Evolutionary conservation across 2,329 filamentous ascomycete species (phyloP).

Genomic region (Hypoxylon sp.): DNA sequence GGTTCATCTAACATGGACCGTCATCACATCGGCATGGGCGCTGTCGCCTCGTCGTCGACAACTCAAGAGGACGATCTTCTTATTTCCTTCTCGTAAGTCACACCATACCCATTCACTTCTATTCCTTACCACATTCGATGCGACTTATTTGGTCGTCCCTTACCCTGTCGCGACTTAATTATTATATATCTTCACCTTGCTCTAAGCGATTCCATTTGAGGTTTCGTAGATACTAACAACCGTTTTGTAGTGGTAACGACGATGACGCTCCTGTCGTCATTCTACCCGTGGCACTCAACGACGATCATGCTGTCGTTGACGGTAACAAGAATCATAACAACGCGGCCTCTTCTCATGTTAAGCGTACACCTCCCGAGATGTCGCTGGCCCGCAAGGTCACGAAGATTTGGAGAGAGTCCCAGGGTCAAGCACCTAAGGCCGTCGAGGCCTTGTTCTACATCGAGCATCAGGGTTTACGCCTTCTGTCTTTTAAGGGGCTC

Average conservation of each 20-base stretch:
- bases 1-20: no score
- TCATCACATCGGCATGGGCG: no score
- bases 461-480: neutral
- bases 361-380: neutral
- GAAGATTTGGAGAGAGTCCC: neutral
- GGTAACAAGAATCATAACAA: neutral
- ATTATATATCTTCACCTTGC: neutral
- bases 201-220: neutral
- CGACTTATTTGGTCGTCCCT: neutral
- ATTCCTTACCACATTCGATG: neutral
- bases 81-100: no score
- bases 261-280: neutral
- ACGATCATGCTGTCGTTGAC: neutral
- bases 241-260: neutral
- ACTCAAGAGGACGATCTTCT: no score
- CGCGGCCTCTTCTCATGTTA: neutral
- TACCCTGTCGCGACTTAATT: neutral
- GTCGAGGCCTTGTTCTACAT: constrained; percentile 1
- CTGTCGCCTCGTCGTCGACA: no score
- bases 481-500: constrained; percentile 9
- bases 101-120: no score
- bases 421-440: neutral
- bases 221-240: neutral
- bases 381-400: neutral
- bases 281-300: neutral